Evolutionary conservation across 192 early-diverging fungal genomes (phyloP).

Genomic region (Dissophora globulifera): DNA sequence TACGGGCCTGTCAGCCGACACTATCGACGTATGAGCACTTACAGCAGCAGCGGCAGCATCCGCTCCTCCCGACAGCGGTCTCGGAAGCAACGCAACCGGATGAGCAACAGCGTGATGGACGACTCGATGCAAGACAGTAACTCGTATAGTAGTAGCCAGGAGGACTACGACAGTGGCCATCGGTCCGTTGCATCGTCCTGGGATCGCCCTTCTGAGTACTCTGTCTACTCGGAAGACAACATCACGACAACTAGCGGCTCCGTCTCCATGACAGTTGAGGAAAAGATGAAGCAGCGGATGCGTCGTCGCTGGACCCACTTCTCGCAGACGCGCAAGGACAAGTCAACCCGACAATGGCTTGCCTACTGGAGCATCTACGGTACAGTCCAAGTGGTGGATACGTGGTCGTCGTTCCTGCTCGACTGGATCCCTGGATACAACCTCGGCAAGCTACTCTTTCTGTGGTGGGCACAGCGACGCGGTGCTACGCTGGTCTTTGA

Average conservation of each 20-base stretch:
- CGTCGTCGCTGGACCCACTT: conserved; percentile 39
- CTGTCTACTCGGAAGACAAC: conserved; percentile 37
- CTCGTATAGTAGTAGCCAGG: conserved; percentile 42
- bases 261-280: conserved; percentile 30
- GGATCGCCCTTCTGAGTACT: conserved; percentile 46
- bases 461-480: conserved; percentile 70
- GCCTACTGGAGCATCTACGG: conserved; percentile 72
- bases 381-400: conserved; percentile 63
- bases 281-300: conserved; percentile 36
- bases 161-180: conserved; percentile 25
- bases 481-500: conserved; percentile 64
- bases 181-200: conserved; percentile 28
- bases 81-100: conserved; percentile 8
- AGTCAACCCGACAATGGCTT: conserved; percentile 60
- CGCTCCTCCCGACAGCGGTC: conserved; percentile 6
- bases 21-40: conserved; percentile 24
- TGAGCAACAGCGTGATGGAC: conserved; percentile 30
- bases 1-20: conserved; percentile 13
- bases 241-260: conserved; percentile 19
- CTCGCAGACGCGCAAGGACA: conserved; percentile 42
- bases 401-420: conserved; percentile 57
- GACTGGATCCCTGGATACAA: conserved; percentile 62
- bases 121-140: conserved; percentile 31
- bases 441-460: conserved; percentile 59
- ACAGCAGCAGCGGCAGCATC: conserved; percentile 11